Evolutionary conservation across 2,329 filamentous ascomycete species (phyloP).

Genomic region (Stachybotrys echinatus): DNA sequence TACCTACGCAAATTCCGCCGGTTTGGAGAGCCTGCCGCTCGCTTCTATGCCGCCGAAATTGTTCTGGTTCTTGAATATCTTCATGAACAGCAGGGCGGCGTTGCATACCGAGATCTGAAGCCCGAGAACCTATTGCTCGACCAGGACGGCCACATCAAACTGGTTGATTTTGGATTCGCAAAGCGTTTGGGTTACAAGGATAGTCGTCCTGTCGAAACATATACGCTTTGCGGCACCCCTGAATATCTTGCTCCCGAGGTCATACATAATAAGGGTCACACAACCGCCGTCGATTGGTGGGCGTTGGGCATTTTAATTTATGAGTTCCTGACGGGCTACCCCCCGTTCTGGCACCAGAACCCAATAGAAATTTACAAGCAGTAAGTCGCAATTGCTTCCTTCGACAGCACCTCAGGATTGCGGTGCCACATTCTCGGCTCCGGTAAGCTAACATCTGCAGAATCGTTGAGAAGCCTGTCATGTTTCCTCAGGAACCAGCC

Average conservation of each 20-base stretch:
- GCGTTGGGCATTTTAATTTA: slow-evolving; percentile 79
- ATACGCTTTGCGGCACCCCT: slow-evolving; percentile 77
- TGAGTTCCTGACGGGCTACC: slow-evolving; percentile 79
- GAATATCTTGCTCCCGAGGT: slow-evolving; percentile 83
- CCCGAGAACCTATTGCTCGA: slow-evolving; percentile 79
- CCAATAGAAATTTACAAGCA: slow-evolving; percentile 84
- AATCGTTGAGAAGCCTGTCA: slow-evolving; percentile 73
- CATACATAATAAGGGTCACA: slow-evolving; percentile 75
- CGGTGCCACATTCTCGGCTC: background rate
- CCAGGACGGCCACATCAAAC: slow-evolving; percentile 70
- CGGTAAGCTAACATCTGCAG: slow-evolving; percentile 32
- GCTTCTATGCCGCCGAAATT: slow-evolving; percentile 81
- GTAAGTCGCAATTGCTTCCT: slow-evolving; percentile 32
- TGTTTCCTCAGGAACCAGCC: slow-evolving; percentile 62
- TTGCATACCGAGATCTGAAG: slow-evolving; percentile 78
- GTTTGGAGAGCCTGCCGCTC: slow-evolving; percentile 72
- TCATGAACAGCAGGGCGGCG: slow-evolving; percentile 70
- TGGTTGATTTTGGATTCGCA: slow-evolving; percentile 82
- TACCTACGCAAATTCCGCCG: slow-evolving; percentile 72
- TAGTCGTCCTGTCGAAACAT: slow-evolving; percentile 59
- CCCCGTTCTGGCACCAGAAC: slow-evolving; percentile 82
- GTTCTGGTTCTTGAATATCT: slow-evolving; percentile 76
- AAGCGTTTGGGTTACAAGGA: slow-evolving; percentile 63
- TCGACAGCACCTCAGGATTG: background rate
- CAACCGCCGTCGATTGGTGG: slow-evolving; percentile 81